A percentile compares a stretch with the other conserved stretches of the same genome.
Conservation (phyloP, 331 rosid species). For the Phaseolus coccineus region DNA sequence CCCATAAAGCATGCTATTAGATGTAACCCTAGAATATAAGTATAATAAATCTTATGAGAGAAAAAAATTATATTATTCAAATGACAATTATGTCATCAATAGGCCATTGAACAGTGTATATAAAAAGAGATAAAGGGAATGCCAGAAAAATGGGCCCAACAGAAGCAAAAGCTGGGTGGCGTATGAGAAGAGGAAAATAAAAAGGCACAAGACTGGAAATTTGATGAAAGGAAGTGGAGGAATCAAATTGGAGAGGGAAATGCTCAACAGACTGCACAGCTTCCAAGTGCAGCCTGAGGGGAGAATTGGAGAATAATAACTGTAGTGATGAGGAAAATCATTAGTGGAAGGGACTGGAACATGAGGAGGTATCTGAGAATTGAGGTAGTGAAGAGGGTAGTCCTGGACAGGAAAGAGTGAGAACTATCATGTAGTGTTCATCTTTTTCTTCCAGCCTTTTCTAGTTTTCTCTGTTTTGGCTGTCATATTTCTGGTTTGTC, state of each 20-base stretch:
- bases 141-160: not conserved
- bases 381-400: not conserved
- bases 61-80: constrained; percentile 21
- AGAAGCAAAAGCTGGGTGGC: not conserved
- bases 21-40: constrained; percentile 28
- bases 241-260: not conserved
- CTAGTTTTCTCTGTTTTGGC: constrained; percentile 5
- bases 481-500: not conserved
- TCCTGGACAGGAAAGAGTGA: not conserved
- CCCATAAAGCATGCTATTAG: constrained; percentile 27
- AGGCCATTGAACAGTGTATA: not conserved
- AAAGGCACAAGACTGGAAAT: not conserved
- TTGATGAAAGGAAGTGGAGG: not conserved
- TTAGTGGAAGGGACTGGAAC: not conserved
- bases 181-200: not conserved
- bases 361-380: not conserved
- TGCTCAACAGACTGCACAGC: not conserved
- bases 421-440: not conserved
- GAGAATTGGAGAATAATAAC: not conserved
- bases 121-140: not conserved
- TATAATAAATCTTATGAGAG: constrained; percentile 26
- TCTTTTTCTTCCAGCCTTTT: not conserved
- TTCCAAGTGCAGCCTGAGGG: not conserved
- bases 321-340: constrained; percentile 6
- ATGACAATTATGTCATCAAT: not conserved